Conservation (phyloP, 371 early-diverging fungal genomes). For the Mucor mucedo region DNA sequence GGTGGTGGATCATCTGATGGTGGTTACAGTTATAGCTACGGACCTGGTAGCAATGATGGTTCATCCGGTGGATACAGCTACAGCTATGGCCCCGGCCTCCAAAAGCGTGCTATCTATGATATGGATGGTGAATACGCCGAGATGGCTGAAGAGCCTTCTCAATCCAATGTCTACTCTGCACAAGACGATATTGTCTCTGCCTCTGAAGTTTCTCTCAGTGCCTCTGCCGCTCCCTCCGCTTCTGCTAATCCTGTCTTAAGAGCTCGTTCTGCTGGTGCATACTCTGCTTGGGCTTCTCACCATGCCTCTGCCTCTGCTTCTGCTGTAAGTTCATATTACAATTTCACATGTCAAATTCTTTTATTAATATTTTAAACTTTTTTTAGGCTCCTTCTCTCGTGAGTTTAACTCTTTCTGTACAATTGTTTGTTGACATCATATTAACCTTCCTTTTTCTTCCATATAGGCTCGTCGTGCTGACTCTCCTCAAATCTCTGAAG, state of each 20-base stretch:
- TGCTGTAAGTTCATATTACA: background rate
- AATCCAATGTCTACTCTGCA: constrained; percentile 14
- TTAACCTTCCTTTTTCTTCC: no score
- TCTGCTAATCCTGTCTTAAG: constrained; percentile 2
- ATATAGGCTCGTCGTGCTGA: no score
- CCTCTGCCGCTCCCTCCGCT: constrained; percentile 3
- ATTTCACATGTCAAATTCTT: background rate
- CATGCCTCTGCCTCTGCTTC: background rate
- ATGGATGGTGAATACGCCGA: constrained; percentile 19
- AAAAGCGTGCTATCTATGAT: constrained; percentile 16
- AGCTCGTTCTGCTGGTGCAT: background rate
- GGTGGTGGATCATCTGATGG: no score
- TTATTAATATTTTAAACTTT: background rate
- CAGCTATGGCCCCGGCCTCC: background rate
- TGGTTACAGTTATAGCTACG: background rate
- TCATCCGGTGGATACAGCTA: background rate
- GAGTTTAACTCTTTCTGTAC: background rate
- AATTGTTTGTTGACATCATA: background rate
- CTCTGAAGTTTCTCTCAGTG: background rate
- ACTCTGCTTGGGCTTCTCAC: background rate
- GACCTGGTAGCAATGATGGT: background rate
- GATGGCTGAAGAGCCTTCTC: background rate
- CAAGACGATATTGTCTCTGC: background rate
- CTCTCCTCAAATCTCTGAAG: no score
- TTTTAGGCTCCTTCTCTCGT: background rate